Conservation (phyloP, 768 basidiomycete genomes). For the Boletus sensibilis region DNA sequence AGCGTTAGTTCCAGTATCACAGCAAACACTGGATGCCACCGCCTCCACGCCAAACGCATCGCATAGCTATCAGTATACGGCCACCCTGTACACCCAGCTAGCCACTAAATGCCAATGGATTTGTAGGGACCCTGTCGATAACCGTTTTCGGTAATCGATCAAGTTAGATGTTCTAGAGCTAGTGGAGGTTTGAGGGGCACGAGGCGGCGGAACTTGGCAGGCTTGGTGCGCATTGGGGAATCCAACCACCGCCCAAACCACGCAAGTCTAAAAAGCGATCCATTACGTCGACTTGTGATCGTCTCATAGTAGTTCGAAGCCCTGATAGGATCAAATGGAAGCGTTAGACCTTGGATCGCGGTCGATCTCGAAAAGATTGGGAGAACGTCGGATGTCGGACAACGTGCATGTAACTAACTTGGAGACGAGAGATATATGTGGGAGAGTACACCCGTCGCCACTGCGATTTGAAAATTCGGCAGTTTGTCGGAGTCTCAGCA, state of each 20-base stretch:
- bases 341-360: background rate
- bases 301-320: background rate
- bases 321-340: background rate
- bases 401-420: background rate
- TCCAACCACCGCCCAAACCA: background rate
- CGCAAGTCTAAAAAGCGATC: background rate
- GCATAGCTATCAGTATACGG: slow-evolving; percentile 1
- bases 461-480: background rate
- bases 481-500: background rate
- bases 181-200: background rate
- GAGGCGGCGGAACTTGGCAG: background rate
- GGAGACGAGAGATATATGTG: background rate
- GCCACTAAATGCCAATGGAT: background rate
- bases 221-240: background rate
- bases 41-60: slow-evolving; percentile 3
- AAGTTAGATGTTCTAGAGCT: background rate
- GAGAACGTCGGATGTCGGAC: background rate
- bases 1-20: slow-evolving; percentile 1
- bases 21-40: slow-evolving; percentile 19
- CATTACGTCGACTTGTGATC: background rate
- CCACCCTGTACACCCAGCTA: background rate
- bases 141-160: background rate
- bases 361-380: background rate
- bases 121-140: background rate
- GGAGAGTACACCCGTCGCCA: background rate